These are phyloP conservation scores for Globisporangium spinosum DNA, from an alignment of 352 stramenopile species.

Conservation along the genomic window DNA sequence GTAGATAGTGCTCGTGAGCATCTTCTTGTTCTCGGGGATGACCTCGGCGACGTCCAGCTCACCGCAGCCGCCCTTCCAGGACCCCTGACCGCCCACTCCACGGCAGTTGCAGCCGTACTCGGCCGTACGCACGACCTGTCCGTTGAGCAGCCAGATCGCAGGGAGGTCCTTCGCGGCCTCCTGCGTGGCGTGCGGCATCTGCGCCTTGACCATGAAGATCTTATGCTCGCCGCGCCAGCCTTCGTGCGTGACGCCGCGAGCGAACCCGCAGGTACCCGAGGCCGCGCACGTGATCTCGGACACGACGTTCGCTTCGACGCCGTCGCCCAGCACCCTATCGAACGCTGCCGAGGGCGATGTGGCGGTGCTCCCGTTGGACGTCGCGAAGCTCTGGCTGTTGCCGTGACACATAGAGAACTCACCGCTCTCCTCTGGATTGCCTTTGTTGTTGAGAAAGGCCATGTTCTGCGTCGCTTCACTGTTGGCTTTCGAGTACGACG, in stretches of 20 bases:
- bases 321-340: slow-evolving; percentile 27
- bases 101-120: slow-evolving; percentile 57
- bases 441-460: slow-evolving; percentile 55
- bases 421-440: slow-evolving; percentile 28
- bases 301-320: slow-evolving; percentile 46
- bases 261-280: slow-evolving; percentile 23
- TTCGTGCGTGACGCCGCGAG: slow-evolving; percentile 27
- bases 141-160: slow-evolving; percentile 47
- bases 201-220: slow-evolving; percentile 48
- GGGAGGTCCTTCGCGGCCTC: slow-evolving; percentile 22
- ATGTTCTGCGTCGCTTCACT: slow-evolving; percentile 28
- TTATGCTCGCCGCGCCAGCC: slow-evolving; percentile 41
- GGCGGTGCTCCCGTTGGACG: slow-evolving; percentile 23
- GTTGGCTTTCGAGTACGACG: slow-evolving; percentile 26
- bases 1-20: slow-evolving; percentile 43
- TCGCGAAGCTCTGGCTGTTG: slow-evolving; percentile 44
- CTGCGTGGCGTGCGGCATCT: slow-evolving; percentile 26
- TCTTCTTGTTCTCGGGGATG: slow-evolving; percentile 20
- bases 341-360: slow-evolving; percentile 19
- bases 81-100: slow-evolving; percentile 32
- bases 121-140: slow-evolving; percentile 39
- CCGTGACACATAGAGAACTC: slow-evolving; percentile 41
- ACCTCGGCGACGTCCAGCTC: slow-evolving; percentile 50
- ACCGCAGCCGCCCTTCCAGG: slow-evolving; percentile 46
- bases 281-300: slow-evolving; percentile 22